Conservation (phyloP, 352 stramenopile species). For the Globisporangium splendens region DNA sequence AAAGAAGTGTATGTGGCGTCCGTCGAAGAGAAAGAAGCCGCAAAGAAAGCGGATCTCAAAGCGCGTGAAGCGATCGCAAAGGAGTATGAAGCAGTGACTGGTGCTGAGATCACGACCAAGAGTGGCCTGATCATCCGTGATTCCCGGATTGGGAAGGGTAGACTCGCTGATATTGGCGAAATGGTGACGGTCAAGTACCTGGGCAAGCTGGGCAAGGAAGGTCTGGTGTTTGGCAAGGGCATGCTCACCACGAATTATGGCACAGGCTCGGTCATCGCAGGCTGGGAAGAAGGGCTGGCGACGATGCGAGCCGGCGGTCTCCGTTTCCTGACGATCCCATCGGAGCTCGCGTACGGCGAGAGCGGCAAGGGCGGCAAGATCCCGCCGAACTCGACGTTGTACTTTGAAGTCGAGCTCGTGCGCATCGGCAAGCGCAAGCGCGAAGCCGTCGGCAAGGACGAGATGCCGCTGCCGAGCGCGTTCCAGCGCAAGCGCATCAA, state of each 20-base stretch:
- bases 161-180: constrained; percentile 44
- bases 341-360: constrained; percentile 61
- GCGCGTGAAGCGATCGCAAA: constrained; percentile 39
- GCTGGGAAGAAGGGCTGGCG: constrained; percentile 74
- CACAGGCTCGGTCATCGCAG: constrained; percentile 69
- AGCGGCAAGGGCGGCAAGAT: constrained; percentile 74
- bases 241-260: constrained; percentile 69
- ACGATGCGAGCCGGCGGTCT: constrained; percentile 69
- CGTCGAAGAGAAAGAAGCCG: constrained; percentile 22
- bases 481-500: constrained; percentile 74
- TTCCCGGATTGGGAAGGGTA: constrained; percentile 46
- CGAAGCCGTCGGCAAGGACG: constrained; percentile 48
- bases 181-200: constrained; percentile 77
- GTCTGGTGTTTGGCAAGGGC: constrained; percentile 70
- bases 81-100: constrained; percentile 48
- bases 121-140: constrained; percentile 60
- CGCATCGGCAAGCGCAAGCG: constrained; percentile 74
- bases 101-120: constrained; percentile 51
- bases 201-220: constrained; percentile 51
- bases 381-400: constrained; percentile 67
- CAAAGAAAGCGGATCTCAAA: constrained; percentile 27
- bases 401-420: constrained; percentile 79
- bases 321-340: constrained; percentile 56
- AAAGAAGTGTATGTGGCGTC: constrained; percentile 18
- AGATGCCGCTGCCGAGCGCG: constrained; percentile 62